Base-by-base conservation (phyloP, 139 green algal species). In the Chlorella sp. region DNA sequence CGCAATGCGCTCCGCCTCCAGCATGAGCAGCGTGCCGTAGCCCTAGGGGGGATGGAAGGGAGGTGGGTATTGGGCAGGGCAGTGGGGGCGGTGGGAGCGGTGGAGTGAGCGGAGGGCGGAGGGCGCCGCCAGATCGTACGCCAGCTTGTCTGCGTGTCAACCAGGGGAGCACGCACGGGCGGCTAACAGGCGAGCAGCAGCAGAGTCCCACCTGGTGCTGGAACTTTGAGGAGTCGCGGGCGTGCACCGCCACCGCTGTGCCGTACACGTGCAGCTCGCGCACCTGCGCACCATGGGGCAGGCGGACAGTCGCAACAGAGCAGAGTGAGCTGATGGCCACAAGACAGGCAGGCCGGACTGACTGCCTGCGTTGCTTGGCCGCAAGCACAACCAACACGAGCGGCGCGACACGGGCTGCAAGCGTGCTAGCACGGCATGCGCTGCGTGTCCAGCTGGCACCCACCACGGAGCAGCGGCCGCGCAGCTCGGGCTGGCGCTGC, bases 251-350 rank as follows among this genome's bases (percentile, higher is more conserved):
- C 36, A 99, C 96, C 41, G 96, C 97, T 0, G 92, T 96, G 75
- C 97, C 97, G 84, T 99, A 99, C 78, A 99, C 97, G 78, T 99
- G 97, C 85, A 99, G 93, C 91, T 99, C 97, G 13, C 97, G 93
- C 58, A 99, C 51, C 51, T 60, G 51, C 14, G 51, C 13, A 26
- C 13, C 51, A 60, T 11, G 11, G 51, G 51, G 46, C 11, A 11
- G 46, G 46, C 11, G 46, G 8, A 11, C 46, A 54, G 11, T 7
- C 7, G 46, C 46, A 54, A 11, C 46, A 54, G n/a, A n/a, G 46
- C 11, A 54, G 46, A 54, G 8, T 54, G 46, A 54, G 46, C 46
- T 54, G 11, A 7, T 17, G 7, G n/a, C n/a, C 8, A 54, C 7
- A 54, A 11, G 7, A 11, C 8, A 54, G 46, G 46, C 46, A 54